phyloP scores from a whole-genome alignment of 495 filamentous ascomycete genomes.

The Penicillium egyptiacum region DNA sequence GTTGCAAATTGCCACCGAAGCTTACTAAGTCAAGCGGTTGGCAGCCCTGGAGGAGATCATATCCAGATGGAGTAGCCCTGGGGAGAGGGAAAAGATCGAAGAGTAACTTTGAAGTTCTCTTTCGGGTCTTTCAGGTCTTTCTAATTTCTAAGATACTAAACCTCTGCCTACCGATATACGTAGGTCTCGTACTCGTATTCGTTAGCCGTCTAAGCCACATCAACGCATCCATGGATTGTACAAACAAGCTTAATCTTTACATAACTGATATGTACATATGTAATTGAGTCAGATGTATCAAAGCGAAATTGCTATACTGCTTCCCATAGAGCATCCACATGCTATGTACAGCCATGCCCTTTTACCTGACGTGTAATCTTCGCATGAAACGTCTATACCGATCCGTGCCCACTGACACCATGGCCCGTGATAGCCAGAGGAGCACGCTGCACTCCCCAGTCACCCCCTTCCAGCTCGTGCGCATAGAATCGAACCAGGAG shows the following conservation, averaged over 20 bases:
- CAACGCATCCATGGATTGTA: neutral
- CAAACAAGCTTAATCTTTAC: neutral
- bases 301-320: neutral
- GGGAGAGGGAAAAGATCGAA: neutral
- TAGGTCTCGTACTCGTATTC: too few species aligned
- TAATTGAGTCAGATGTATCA: neutral
- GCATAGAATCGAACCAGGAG: slow-evolving; percentile 47
- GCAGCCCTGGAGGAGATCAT: neutral
- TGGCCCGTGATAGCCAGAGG: neutral
- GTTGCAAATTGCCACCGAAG: neutral
- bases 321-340: neutral
- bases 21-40: neutral
- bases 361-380: neutral
- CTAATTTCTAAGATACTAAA: neutral
- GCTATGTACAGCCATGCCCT: neutral
- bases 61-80: neutral
- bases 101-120: neutral
- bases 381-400: neutral
- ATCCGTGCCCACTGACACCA: neutral
- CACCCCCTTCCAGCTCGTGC: slow-evolving; percentile 24
- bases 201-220: neutral
- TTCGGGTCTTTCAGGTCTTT: neutral
- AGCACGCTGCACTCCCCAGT: slow-evolving; percentile 28
- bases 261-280: too few species aligned
- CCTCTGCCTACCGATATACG: neutral